Evolutionary conservation across 192 early-diverging fungal genomes (phyloP).

Genomic region (Chytriomyces sp.): DNA sequence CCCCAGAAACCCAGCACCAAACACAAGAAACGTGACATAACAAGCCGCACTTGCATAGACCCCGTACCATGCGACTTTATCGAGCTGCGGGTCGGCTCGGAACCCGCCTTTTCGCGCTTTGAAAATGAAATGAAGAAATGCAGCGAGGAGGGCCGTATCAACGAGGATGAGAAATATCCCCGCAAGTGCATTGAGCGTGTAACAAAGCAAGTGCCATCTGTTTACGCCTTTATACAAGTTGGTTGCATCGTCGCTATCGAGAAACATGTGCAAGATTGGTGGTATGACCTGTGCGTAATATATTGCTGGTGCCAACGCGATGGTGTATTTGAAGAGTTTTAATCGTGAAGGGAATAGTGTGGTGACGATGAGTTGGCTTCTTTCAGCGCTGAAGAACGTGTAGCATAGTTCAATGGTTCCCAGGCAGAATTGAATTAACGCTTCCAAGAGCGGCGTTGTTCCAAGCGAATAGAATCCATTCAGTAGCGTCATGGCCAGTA

Average conservation of each 20-base stretch:
- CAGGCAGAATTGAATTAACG: not conserved
- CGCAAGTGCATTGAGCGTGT: not conserved
- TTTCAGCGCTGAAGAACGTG: not conserved
- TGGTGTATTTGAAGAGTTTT: not conserved
- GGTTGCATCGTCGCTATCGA: not conserved
- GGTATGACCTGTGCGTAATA: not conserved
- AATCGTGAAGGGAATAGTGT: not conserved
- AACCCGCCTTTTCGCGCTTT: not conserved
- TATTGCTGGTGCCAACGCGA: not conserved
- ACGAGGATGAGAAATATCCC: not conserved
- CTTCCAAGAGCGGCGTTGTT: not conserved
- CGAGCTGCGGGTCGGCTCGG: not conserved
- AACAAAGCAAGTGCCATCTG: not conserved
- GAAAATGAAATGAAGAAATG: not conserved
- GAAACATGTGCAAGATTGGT: not conserved
- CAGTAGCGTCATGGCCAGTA: not conserved
- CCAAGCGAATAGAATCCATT: not conserved
- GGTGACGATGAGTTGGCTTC: not conserved
- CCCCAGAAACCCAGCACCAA: not conserved
- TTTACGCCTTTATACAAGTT: not conserved
- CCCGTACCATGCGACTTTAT: not conserved
- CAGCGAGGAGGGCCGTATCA: not conserved
- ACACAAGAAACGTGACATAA: not conserved
- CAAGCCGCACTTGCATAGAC: not conserved
- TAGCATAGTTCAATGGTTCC: conserved; percentile 1